Conservation (phyloP, 768 basidiomycete genomes). For the Rhodosporidiobolus sp. region DNA sequence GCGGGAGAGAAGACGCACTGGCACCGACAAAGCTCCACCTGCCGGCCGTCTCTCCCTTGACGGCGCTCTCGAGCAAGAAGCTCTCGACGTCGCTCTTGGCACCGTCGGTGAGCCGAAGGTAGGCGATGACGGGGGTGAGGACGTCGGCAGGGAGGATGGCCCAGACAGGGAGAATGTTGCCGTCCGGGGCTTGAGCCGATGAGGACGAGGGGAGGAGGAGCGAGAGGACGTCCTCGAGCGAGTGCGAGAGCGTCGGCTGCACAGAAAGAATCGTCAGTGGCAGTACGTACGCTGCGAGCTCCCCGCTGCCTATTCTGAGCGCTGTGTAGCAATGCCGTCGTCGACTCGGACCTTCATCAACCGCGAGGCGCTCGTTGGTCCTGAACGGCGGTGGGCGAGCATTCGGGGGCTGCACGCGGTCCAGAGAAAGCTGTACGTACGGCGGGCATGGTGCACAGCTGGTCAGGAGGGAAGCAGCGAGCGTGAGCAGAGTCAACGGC, state of each 20-base stretch:
- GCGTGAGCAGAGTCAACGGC: too few species aligned
- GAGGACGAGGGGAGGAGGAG: slow-evolving; percentile 30
- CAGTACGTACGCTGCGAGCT: background rate
- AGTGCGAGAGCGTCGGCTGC: slow-evolving; percentile 31
- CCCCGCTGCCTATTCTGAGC: background rate
- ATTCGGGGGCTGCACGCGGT: too few species aligned
- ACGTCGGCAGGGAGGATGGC: slow-evolving; percentile 92
- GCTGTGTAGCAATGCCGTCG: too few species aligned
- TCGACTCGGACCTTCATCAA: too few species aligned
- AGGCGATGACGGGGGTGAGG: slow-evolving; percentile 94
- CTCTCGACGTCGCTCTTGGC: slow-evolving; percentile 56
- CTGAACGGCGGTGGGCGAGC: too few species aligned
- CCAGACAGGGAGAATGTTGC: slow-evolving; percentile 90
- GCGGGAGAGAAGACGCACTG: too few species aligned
- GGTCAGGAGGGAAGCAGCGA: too few species aligned
- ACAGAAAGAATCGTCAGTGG: background rate
- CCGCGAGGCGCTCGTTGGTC: too few species aligned
- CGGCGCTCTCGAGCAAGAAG: slow-evolving; percentile 89
- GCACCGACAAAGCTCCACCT: slow-evolving; percentile 96
- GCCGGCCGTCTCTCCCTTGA: slow-evolving; percentile 82
- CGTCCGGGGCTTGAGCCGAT: slow-evolving; percentile 50
- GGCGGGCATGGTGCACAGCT: too few species aligned
- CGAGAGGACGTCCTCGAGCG: slow-evolving; percentile 25
- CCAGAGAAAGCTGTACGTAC: too few species aligned
- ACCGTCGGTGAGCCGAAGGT: slow-evolving; percentile 77